Conservation (phyloP, 192 early-diverging fungal species). For the Obelidium mucronatum region DNA sequence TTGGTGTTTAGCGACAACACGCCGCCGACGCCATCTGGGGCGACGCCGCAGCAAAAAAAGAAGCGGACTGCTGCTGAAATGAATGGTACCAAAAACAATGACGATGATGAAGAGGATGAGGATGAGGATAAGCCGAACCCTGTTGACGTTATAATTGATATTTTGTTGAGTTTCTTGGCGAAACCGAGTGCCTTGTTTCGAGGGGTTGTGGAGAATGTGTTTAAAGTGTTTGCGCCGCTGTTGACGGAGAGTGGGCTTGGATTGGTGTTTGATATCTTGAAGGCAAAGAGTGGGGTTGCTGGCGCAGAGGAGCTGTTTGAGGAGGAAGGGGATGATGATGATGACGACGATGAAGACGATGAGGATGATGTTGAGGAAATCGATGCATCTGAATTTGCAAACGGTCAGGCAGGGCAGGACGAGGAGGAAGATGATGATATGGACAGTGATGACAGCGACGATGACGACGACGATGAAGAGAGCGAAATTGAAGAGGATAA, state of each 20-base stretch:
- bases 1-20: conserved; percentile 62
- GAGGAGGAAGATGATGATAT: conserved; percentile 59
- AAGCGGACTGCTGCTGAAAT: conserved; percentile 33
- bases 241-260: conserved; percentile 81
- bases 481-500: conserved; percentile 54
- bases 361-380: conserved; percentile 52
- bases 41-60: too few species aligned
- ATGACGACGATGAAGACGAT: conserved; percentile 58
- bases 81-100: conserved; percentile 9
- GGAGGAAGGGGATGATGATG: conserved; percentile 60
- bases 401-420: conserved; percentile 36
- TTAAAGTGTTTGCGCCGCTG: conserved; percentile 79
- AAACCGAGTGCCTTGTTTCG: conserved; percentile 80
- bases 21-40: conserved; percentile 3
- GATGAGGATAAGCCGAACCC: conserved; percentile 74
- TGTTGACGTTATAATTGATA: conserved; percentile 93
- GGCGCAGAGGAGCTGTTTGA: conserved; percentile 69
- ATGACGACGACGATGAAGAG: conserved; percentile 56
- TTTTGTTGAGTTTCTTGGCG: conserved; percentile 86
- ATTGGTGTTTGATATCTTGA: conserved; percentile 70
- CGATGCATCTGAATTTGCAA: conserved; percentile 17
- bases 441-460: conserved; percentile 54
- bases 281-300: conserved; percentile 58
- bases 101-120: conserved; percentile 49
- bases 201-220: conserved; percentile 80